Conservation (phyloP, 2,329 filamentous ascomycete genomes). For the Penicillium sp. region DNA sequence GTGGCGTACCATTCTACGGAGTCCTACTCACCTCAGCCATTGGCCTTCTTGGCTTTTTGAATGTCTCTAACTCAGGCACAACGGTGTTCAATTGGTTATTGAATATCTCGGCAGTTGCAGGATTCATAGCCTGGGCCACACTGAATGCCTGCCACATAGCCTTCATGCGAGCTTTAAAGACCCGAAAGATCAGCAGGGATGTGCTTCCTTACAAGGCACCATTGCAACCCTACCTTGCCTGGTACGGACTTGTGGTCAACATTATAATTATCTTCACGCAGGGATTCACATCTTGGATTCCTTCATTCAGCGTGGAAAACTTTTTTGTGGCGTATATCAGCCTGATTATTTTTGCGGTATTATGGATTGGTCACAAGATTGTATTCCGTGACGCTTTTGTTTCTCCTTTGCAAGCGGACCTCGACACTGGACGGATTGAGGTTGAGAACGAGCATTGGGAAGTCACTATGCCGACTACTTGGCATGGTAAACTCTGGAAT, state of each 20-base stretch:
- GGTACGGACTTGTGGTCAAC: slow-evolving; percentile 16
- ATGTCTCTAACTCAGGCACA: slow-evolving; percentile 11
- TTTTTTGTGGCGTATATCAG: slow-evolving; percentile 20
- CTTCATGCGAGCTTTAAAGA: slow-evolving; percentile 18
- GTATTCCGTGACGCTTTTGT: slow-evolving; percentile 12
- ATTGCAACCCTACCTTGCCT: slow-evolving; percentile 16
- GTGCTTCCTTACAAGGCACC: slow-evolving; percentile 16
- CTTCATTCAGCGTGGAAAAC: slow-evolving; percentile 11
- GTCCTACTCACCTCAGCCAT: slow-evolving; percentile 14
- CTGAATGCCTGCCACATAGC: slow-evolving; percentile 15
- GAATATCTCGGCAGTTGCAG: slow-evolving; percentile 16
- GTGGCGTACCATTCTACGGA: slow-evolving; percentile 13
- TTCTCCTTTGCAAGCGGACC: slow-evolving; percentile 15
- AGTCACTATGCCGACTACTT: slow-evolving; percentile 15
- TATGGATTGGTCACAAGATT: slow-evolving; percentile 18
- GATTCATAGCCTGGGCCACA: slow-evolving; percentile 19
- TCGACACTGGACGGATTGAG: slow-evolving; percentile 17
- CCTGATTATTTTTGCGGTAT: slow-evolving; percentile 16
- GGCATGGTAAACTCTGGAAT: slow-evolving; percentile 19
- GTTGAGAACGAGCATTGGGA: slow-evolving; percentile 20
- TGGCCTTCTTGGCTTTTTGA: slow-evolving; percentile 18
- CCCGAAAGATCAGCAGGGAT: slow-evolving; percentile 12
- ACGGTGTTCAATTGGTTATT: slow-evolving; percentile 18
- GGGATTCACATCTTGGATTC: slow-evolving; percentile 17
- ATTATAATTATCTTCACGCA: slow-evolving; percentile 16